Conservation (phyloP, 1,284 basidiomycete genomes). For the Trichosporon sp. region DNA sequence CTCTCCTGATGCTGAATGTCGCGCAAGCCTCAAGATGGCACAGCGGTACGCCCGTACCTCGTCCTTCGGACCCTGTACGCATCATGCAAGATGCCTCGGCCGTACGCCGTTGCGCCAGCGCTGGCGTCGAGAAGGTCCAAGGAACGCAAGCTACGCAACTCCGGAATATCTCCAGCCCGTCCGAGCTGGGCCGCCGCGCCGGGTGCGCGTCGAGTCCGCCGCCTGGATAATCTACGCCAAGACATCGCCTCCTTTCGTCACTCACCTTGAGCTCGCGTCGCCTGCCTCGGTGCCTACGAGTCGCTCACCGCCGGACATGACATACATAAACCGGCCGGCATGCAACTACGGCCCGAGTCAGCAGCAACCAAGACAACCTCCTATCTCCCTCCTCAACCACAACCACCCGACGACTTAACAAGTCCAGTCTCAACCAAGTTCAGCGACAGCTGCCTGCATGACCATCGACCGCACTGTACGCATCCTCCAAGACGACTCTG, state of each 20-base stretch:
- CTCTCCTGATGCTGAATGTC: background rate
- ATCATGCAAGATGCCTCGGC: background rate
- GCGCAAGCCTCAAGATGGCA: background rate
- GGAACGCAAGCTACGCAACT: background rate
- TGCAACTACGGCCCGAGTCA: background rate
- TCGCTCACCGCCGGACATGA: background rate
- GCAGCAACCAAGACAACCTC: background rate
- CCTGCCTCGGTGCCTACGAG: background rate
- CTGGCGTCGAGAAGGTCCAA: background rate
- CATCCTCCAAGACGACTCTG: slow-evolving; percentile 14
- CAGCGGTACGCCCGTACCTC: background rate
- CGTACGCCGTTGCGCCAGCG: background rate
- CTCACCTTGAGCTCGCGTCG: background rate
- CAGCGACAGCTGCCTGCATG: slow-evolving; percentile 17
- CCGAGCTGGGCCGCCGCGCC: background rate
- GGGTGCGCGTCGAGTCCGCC: slow-evolving; percentile 7
- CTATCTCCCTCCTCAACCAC: background rate
- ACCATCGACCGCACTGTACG: slow-evolving; percentile 4
- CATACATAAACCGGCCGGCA: background rate
- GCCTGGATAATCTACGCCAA: slow-evolving; percentile 18
- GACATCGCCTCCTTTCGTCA: slow-evolving; percentile 7
- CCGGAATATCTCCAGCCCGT: slow-evolving; percentile 14
- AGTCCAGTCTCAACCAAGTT: background rate
- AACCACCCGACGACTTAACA: background rate
- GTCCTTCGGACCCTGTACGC: background rate